Evolutionary conservation across 768 basidiomycete species (phyloP), one percentile per base, ranked within the genome.

Genomic region (Chalciporus piperatus): DNA sequence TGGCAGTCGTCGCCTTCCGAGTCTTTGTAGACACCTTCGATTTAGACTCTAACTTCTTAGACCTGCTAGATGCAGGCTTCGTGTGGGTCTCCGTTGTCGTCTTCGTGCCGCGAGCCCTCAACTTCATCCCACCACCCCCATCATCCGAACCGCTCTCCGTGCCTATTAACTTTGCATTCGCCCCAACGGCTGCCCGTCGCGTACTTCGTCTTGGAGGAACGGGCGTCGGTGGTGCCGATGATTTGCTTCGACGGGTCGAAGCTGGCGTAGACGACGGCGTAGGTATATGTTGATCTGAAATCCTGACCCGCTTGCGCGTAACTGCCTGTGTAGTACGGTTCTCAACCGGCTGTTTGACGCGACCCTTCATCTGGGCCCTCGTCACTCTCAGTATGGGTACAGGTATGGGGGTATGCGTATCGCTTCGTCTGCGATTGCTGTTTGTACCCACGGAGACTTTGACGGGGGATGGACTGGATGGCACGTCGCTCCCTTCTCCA

Each of bases 391-490:
- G n/a, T n/a, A n/a, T n/a, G 19, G 41, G 47, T 27, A 51, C 59
- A 13, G 47, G 43, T 13, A 37, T 2, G 19, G 50, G 47, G 1
- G 28, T 47, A 12, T 48, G 41, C 8, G 30, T 39, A 10, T 41
- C n/a, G 42, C 17, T 43, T 1, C 45, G 14, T 17, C 43, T 59
- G n/a, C 35, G 56, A 48, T 22, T 39, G 42, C 20, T 37, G 14
- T 37, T 19, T 4, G 46, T 22, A 7, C 51, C 48, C 1, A 54
- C 52, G 4, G 63, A 66, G 14, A 68, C 6, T 43, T 68, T 68
- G 45, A 68, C 58, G 4, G 67, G 67, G n/a, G 68, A 68, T 2
- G 68, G 67, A 41, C 57, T 68, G 13, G 68, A 70, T 14, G 64
- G 55, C 3, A 30, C 27, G 13, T 55, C 57, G 0, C 58, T 33